Base-by-base conservation (phyloP, 169 alveolate species). In the Pseudocohnilembus persalinus region DNA sequence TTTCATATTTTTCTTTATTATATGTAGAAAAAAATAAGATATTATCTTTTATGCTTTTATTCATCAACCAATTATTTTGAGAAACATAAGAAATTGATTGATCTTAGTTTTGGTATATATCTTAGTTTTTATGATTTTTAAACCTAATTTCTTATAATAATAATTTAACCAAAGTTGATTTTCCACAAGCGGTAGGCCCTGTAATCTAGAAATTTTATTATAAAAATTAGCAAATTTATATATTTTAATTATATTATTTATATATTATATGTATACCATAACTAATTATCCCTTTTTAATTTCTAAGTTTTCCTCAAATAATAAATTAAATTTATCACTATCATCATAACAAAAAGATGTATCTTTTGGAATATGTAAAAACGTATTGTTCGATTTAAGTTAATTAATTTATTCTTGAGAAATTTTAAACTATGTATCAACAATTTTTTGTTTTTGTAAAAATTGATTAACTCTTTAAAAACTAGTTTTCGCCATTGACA, bases 171-270 rank as follows among this genome's bases (percentile, higher is more conserved):
- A 87, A 63, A 74, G 77, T 77, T 65, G 91, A 76, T 77, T 87
- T 87, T 4, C 91, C 91, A 64, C 88, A 65, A 27, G 88, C 91
- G 33, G 91, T 76, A 64, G 27, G 34, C 25, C 91, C 91, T 24
- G 72, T 29, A 82, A 87, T 68, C 6, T 78, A 83, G 26, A 87
- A 73, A 77, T n/a, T n/a, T n/a, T n/a, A n/a, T n/a, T 82, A 87
- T 34, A 79, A 82, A n/a, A 88, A 88, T 73, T 87, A 82, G 73
- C 75, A 79, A 32, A 87, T 77, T 76, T 81, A 32, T 1, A 87
- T 31, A 33, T 75, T 26, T 29, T 81, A 75, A 72, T 81, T 82
- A 35, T 87, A 72, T 76, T 82, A 87, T 65, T 75, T 63, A 1
- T 82, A 76, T 77, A 76, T 80, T 29, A 68, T 65, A 64, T 76